These are phyloP conservation scores for Lactarius deliciosus DNA, from an alignment of 768 basidiomycete species.

Conservation along the genomic window DNA sequence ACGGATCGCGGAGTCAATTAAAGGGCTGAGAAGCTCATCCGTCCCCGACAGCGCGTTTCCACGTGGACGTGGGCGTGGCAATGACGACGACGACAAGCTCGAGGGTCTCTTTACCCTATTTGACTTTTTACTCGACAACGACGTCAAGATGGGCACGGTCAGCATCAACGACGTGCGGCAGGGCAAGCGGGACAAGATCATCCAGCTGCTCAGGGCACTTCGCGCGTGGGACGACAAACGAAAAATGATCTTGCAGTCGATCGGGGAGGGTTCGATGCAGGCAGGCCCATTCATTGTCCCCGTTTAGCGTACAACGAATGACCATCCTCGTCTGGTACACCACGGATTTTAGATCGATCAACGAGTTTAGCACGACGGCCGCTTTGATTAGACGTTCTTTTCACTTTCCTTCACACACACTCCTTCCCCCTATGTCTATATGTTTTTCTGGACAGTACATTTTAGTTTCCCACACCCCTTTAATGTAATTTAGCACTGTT, in stretches of 20 bases:
- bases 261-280: conserved; percentile 40
- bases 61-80: conserved; percentile 37
- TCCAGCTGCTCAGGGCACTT: conserved; percentile 74
- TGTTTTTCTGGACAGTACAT: background rate
- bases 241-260: conserved; percentile 50
- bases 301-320: conserved; percentile 8
- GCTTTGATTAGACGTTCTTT: background rate
- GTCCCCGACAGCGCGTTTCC: conserved; percentile 83
- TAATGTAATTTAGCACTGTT: background rate
- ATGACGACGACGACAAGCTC: conserved; percentile 66
- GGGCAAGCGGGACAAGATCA: conserved; percentile 77
- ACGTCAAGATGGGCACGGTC: conserved; percentile 86
- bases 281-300: conserved; percentile 35
- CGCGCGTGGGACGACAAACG: conserved; percentile 82
- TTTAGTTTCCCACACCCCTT: background rate
- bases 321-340: background rate
- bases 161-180: conserved; percentile 91
- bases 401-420: background rate
- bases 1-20: conserved; percentile 81
- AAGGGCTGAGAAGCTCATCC: conserved; percentile 62
- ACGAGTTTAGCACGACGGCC: background rate
- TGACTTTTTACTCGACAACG: conserved; percentile 90
- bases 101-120: conserved; percentile 88
- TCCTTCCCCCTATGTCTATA: background rate
- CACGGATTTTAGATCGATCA: background rate